These are phyloP conservation scores for Epichloe sylvatica DNA, from an alignment of 2,329 filamentous ascomycete genomes.

Conservation along the genomic window DNA sequence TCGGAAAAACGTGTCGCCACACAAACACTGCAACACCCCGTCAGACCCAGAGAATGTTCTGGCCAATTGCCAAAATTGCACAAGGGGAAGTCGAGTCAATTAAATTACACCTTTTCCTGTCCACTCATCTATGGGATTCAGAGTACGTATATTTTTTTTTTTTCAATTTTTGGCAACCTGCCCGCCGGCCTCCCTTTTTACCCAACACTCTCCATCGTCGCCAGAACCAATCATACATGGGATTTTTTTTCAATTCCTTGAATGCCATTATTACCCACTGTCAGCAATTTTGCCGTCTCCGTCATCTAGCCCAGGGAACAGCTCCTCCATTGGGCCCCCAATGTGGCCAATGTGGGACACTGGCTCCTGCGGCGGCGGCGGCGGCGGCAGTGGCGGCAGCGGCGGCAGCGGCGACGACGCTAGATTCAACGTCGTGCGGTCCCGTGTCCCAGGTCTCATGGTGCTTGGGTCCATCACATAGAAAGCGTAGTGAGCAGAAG, in stretches of 20 bases:
- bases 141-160: background rate
- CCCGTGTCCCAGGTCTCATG: background rate
- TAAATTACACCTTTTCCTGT: background rate
- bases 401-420: background rate
- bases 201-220: background rate
- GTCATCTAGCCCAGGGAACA: conserved; percentile 1
- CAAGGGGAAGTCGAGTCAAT: too few relatives aligned
- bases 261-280: background rate
- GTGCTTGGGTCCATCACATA: background rate
- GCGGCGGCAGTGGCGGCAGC: background rate
- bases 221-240: background rate
- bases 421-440: background rate
- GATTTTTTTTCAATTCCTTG: background rate
- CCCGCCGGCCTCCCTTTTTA: background rate
- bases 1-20: conserved; percentile 22
- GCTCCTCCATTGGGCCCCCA: conserved; percentile 2
- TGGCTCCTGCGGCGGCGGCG: background rate
- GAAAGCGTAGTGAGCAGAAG: background rate
- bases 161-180: background rate
- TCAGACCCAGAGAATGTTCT: conserved; percentile 9
- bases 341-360: conserved; percentile 1
- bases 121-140: background rate
- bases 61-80: conserved; percentile 3
- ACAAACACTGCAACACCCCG: background rate
- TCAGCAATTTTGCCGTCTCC: background rate